Conservation (phyloP, 1,139 yeast species). For the Ogataea hybrid region DNA sequence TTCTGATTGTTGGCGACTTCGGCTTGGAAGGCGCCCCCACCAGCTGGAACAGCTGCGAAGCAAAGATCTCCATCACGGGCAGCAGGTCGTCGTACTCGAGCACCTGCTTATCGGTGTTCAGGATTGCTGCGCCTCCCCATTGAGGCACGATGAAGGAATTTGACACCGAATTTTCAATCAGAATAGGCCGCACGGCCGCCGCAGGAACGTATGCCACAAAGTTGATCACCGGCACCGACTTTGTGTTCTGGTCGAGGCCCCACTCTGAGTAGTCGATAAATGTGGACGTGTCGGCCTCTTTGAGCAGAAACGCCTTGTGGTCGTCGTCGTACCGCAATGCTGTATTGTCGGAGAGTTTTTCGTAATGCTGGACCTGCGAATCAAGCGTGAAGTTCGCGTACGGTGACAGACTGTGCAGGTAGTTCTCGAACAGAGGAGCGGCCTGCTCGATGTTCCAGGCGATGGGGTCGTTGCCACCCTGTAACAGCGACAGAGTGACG, state of each 20-base stretch:
- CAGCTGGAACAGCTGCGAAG: conserved; percentile 70
- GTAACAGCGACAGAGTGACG: conserved; percentile 56
- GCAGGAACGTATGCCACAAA: conserved; percentile 67
- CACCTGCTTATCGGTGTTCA: conserved; percentile 39
- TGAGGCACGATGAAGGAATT: conserved; percentile 82
- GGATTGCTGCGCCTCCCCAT: conserved; percentile 75
- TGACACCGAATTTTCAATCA: conserved; percentile 46
- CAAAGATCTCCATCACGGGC: conserved; percentile 65
- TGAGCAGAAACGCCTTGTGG: conserved; percentile 37
- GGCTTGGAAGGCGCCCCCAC: conserved; percentile 64
- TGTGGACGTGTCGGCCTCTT: conserved; percentile 53
- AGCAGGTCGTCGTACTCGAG: conserved; percentile 47
- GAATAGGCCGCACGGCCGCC: conserved; percentile 42
- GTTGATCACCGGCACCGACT: conserved; percentile 63
- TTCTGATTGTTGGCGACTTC: conserved; percentile 55
- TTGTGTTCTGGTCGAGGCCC: conserved; percentile 55
- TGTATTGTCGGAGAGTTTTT: conserved; percentile 19
- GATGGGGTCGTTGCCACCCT: conserved; percentile 53
- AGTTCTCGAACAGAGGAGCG: conserved; percentile 43
- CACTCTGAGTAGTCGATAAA: conserved; percentile 78
- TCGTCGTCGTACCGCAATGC: conserved; percentile 27
- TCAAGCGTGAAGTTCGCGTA: conserved; percentile 74
- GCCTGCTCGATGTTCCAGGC: conserved; percentile 57
- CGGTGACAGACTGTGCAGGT: conserved; percentile 42
- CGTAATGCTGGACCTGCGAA: conserved; percentile 73